Conservation (phyloP, 1,284 basidiomycete species). For the Erythrobasidium hasegawianum region DNA sequence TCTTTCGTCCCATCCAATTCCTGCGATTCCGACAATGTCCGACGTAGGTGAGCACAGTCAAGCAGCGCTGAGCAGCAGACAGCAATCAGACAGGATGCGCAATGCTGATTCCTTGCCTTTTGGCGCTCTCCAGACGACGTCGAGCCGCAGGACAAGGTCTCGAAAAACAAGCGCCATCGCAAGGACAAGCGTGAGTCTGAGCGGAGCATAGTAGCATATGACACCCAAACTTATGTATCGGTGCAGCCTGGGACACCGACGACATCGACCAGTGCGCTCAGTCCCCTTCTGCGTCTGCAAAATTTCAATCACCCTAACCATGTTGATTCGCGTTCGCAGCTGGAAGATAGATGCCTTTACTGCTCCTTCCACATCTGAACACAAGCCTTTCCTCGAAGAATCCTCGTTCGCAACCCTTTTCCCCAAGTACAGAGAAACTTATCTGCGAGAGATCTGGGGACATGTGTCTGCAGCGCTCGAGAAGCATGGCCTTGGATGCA, state of each 20-base stretch:
- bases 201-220: too few species aligned
- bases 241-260: slow-evolving; percentile 94
- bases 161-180: slow-evolving; percentile 77
- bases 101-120: slow-evolving; percentile 1
- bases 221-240: slow-evolving; percentile 2
- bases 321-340: slow-evolving; percentile 7
- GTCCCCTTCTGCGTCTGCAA: slow-evolving; percentile 4
- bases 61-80: neutral
- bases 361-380: slow-evolving; percentile 57
- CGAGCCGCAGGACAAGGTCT: slow-evolving; percentile 11
- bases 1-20: slow-evolving; percentile 4
- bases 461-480: slow-evolving; percentile 83
- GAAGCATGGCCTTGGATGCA: slow-evolving; percentile 77
- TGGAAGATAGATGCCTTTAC: slow-evolving; percentile 84
- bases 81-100: too few species aligned
- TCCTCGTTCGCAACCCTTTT: slow-evolving; percentile 97
- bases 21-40: slow-evolving; percentile 11
- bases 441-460: slow-evolving; percentile 90
- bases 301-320: slow-evolving; percentile 30
- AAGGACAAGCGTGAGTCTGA: slow-evolving; percentile 81
- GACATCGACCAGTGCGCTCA: slow-evolving; percentile 91
- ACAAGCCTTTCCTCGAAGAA: slow-evolving; percentile 87
- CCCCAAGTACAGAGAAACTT: slow-evolving; percentile 97
- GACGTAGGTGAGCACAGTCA: slow-evolving; percentile 27
- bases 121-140: slow-evolving; percentile 20